phyloP scores from a whole-genome alignment of 176 grass and related monocot species.

The Elaeis guineensis region DNA sequence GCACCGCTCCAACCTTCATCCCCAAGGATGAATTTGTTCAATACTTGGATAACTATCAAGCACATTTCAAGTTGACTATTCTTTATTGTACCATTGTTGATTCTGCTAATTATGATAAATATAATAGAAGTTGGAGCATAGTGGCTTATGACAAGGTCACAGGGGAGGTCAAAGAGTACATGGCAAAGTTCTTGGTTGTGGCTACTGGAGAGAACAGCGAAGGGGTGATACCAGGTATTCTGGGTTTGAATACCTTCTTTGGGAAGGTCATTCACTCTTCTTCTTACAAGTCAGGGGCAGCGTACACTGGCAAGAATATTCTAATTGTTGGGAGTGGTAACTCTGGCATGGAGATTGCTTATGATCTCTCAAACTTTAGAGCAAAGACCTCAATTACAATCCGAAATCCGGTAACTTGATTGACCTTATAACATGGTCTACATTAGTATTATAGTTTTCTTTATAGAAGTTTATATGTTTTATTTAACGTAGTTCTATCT shows the following conservation, averaged over 20 bases:
- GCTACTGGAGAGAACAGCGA: conserved; percentile 33
- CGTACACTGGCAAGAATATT: conserved; percentile 14
- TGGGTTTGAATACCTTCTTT: conserved; percentile 1
- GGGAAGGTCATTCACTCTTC: conserved; percentile 32
- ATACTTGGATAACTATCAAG: conserved; percentile 13
- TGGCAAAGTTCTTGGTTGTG: conserved; percentile 27
- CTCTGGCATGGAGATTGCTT: conserved; percentile 48
- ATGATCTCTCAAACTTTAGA: conserved; percentile 28
- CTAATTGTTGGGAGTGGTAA: conserved; percentile 41
- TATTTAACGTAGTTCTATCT: too few species aligned
- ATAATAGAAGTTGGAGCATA: neutral
- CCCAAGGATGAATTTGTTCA: conserved; percentile 15
- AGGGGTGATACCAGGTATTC: conserved; percentile 13
- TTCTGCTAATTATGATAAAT: conserved; percentile 6
- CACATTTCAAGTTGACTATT: neutral
- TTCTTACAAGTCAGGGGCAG: conserved; percentile 8
- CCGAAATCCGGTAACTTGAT: conserved; percentile 19
- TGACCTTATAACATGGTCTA: too few species aligned
- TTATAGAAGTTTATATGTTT: too few species aligned
- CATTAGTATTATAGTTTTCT: too few species aligned
- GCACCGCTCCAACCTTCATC: neutral
- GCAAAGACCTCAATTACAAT: conserved; percentile 24
- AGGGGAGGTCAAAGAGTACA: neutral
- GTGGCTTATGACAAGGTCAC: neutral
- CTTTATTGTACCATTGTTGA: conserved; percentile 1